Conservation (phyloP, 208 protist genomes). For the Phytomonas sp. region DNA sequence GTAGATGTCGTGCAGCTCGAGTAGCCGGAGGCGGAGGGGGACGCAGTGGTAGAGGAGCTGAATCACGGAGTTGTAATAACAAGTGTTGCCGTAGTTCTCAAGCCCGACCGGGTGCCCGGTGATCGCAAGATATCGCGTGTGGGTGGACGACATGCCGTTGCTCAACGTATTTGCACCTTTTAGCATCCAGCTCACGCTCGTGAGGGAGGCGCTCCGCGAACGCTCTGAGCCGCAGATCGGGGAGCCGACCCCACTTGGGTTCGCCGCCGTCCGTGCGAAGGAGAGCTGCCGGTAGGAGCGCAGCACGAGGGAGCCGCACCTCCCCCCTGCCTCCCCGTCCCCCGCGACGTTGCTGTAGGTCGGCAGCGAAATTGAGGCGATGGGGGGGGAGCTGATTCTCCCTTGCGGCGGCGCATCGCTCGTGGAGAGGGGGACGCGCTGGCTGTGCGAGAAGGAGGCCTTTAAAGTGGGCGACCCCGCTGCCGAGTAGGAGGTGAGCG, state of each 20-base stretch:
- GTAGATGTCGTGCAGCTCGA: constrained; percentile 67
- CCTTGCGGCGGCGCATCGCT: no score
- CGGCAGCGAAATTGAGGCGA: no score
- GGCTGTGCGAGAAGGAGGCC: constrained; percentile 20
- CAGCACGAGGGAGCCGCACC: constrained; percentile 40
- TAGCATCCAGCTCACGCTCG: background rate
- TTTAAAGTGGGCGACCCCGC: constrained; percentile 21
- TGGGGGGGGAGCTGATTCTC: no score
- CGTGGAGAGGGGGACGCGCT: constrained; percentile 10
- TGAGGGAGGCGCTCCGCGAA: background rate
- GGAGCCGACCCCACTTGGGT: constrained; percentile 20
- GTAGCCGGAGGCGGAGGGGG: constrained; percentile 65
- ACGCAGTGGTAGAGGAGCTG: constrained; percentile 89
- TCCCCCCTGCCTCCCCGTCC: constrained; percentile 22
- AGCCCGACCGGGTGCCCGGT: constrained; percentile 66
- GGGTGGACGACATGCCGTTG: constrained; percentile 8
- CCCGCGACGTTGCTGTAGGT: constrained; percentile 32
- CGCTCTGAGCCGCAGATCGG: constrained; percentile 10
- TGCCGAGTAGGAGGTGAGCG: constrained; percentile 20
- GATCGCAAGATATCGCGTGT: constrained; percentile 70
- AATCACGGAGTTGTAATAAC: constrained; percentile 86
- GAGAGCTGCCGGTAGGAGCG: constrained; percentile 57
- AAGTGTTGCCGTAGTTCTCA: constrained; percentile 89
- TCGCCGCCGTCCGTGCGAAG: constrained; percentile 22
- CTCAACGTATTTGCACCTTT: constrained; percentile 1